Percentiles rank a stretch among this genome's conserved stretches.
phyloP scores from a whole-genome alignment of 139 green algal genomes.

The Volvox africanus region DNA sequence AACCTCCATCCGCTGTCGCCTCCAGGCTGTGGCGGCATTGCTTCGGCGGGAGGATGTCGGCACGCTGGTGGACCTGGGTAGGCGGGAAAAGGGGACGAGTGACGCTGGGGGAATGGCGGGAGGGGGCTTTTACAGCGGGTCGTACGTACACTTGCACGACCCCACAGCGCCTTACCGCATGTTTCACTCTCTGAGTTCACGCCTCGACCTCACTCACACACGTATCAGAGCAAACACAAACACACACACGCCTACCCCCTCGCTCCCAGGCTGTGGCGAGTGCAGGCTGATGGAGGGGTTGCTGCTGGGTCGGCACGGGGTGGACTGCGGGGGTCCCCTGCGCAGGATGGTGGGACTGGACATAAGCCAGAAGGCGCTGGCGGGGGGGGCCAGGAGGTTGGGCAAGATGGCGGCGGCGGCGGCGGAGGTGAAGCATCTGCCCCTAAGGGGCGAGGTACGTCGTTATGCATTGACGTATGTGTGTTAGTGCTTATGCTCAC shows the following conservation, averaged over 20 bases:
- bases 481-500: neutral
- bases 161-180: no score
- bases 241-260: neutral
- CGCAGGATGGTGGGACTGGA: neutral
- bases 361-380: constrained; percentile 26
- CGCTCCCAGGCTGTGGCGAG: constrained; percentile 23
- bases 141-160: no score
- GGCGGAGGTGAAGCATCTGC: constrained; percentile 23
- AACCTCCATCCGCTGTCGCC: neutral
- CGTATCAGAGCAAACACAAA: no score
- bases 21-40: constrained; percentile 33
- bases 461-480: neutral
- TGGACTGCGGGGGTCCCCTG: constrained; percentile 30
- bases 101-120: neutral
- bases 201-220: no score
- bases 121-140: neutral
- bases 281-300: constrained; percentile 31
- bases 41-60: constrained; percentile 10
- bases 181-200: no score
- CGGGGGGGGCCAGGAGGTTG: constrained; percentile 13
- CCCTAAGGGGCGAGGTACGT: constrained; percentile 8
- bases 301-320: constrained; percentile 26
- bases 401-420: constrained; percentile 30
- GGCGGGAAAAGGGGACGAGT: no score
- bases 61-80: constrained; percentile 28